These are phyloP conservation scores for Exsudoporus frostii DNA, from an alignment of 768 basidiomycete species.

Conservation along the genomic window DNA sequence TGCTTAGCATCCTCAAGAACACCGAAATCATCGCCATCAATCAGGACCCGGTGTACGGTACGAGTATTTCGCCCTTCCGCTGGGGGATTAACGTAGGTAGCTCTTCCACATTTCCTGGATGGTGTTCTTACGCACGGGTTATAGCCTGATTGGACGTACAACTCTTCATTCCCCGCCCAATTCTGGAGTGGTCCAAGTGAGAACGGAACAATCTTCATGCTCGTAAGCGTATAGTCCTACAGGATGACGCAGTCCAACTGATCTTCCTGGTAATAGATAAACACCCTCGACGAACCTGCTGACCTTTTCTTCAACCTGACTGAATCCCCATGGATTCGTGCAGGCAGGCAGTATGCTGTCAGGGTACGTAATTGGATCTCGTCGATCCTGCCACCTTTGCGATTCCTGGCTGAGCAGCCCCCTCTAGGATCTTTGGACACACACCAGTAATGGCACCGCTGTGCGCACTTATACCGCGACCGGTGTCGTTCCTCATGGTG, in stretches of 20 bases:
- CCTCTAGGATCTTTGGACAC: conserved; percentile 64
- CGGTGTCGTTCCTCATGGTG: conserved; percentile 60
- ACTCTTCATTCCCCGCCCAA: conserved; percentile 52
- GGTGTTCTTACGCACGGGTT: neutral
- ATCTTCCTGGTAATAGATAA: conserved; percentile 40
- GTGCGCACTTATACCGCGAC: conserved; percentile 49
- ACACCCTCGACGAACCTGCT: conserved; percentile 49
- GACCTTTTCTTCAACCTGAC: conserved; percentile 61
- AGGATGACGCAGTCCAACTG: neutral
- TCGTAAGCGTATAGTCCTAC: conserved; percentile 37
- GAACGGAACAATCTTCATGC: conserved; percentile 64
- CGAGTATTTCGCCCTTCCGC: conserved; percentile 63
- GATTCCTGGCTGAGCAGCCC: neutral
- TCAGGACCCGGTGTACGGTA: conserved; percentile 60
- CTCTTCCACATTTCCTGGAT: neutral
- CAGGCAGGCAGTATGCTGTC: conserved; percentile 59
- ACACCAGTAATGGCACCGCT: conserved; percentile 65
- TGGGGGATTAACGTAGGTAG: conserved; percentile 60
- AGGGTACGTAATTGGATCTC: conserved; percentile 39
- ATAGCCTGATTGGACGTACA: conserved; percentile 36
- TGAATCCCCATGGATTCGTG: conserved; percentile 68
- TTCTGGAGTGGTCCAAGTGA: conserved; percentile 66
- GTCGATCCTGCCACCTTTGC: neutral
- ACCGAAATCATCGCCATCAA: conserved; percentile 64
- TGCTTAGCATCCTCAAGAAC: conserved; percentile 55